phyloP scores from a whole-genome alignment of 1,284 basidiomycete species.

The Taiwanofungus camphoratus region DNA sequence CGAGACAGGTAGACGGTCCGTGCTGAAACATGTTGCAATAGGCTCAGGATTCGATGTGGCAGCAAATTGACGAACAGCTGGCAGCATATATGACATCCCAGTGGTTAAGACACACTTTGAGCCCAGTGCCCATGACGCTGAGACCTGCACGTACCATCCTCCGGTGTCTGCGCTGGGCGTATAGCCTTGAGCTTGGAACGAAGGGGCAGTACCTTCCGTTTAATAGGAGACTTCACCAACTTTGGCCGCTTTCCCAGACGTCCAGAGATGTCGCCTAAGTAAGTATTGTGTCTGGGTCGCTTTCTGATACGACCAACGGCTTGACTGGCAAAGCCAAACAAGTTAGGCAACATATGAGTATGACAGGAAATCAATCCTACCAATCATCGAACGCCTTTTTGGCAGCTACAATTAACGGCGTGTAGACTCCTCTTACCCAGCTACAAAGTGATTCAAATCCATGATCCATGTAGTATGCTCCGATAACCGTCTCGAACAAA shows the following conservation, averaged over 20 bases:
- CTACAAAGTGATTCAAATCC: conserved; percentile 24
- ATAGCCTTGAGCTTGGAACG: background rate
- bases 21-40: too few species aligned
- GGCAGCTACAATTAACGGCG: conserved; percentile 18
- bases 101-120: too few species aligned
- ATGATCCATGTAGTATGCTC: conserved; percentile 24
- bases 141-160: too few species aligned
- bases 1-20: too few species aligned
- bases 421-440: conserved; percentile 25
- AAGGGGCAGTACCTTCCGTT: background rate
- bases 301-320: background rate
- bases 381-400: conserved; percentile 14
- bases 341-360: too few species aligned
- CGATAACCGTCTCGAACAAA: conserved; percentile 29
- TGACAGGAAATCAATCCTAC: too few species aligned
- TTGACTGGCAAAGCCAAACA: too few species aligned
- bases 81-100: too few species aligned
- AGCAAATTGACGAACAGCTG: too few species aligned
- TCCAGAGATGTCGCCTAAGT: background rate
- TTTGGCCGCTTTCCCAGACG: background rate
- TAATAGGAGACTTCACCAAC: background rate
- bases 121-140: too few species aligned
- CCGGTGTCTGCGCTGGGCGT: background rate
- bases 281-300: background rate
- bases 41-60: too few species aligned